A percentile compares a stretch with the other conserved stretches of the same genome.
phyloP scores from a whole-genome alignment of 257 asterid species.

The Avicennia marina region DNA sequence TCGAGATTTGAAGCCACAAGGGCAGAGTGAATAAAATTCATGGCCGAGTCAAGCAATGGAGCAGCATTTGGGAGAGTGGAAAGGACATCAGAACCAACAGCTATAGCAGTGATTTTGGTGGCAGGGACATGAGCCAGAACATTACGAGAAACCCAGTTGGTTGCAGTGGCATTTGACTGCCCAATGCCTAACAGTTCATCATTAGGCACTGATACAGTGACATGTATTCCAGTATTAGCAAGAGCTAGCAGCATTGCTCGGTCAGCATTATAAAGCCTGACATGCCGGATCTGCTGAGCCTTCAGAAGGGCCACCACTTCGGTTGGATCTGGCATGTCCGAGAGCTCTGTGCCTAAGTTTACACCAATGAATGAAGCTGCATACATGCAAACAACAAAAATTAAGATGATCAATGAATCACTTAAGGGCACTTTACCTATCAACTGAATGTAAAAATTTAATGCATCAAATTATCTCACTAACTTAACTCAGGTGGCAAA shows the following conservation, averaged over 20 bases:
- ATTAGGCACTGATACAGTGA: conserved; percentile 54
- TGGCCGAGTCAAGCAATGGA: conserved; percentile 45
- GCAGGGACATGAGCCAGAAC: conserved; percentile 53
- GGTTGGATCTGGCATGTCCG: conserved; percentile 62
- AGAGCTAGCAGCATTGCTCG: conserved; percentile 55
- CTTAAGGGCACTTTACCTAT: too few species aligned
- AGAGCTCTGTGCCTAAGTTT: conserved; percentile 54
- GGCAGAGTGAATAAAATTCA: conserved; percentile 53
- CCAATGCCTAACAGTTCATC: conserved; percentile 62
- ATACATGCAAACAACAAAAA: not conserved
- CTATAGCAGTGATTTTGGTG: conserved; percentile 58
- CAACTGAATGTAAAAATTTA: too few species aligned
- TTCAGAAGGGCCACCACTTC: conserved; percentile 61
- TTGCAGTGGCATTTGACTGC: conserved; percentile 61
- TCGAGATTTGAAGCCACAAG: conserved; percentile 59
- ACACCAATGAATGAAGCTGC: conserved; percentile 43
- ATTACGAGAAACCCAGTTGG: conserved; percentile 62
- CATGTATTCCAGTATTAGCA: conserved; percentile 50
- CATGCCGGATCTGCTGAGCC: conserved; percentile 56
- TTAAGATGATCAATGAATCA: not conserved
- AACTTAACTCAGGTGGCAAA: too few species aligned
- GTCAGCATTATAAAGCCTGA: conserved; percentile 50
- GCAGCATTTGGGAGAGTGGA: conserved; percentile 54
- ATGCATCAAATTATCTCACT: too few species aligned
- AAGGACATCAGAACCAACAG: conserved; percentile 65